Evolutionary conservation across 257 asterid species (phyloP).

Genomic region (Solanum corneliomulleri): DNA sequence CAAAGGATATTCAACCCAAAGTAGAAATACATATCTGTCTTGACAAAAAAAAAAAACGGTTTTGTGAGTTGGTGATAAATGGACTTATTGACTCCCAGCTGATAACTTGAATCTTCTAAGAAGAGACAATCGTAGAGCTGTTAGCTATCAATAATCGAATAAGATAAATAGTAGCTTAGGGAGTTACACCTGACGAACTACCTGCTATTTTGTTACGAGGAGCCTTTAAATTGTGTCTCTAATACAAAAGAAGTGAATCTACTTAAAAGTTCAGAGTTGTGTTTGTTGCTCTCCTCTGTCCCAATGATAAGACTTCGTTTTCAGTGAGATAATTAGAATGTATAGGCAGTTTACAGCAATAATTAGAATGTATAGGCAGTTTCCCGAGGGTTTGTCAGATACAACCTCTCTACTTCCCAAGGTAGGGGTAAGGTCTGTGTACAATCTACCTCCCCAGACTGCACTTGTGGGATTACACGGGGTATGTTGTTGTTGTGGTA

Average conservation of each 20-base stretch:
- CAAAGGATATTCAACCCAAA: background rate
- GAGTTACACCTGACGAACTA: background rate
- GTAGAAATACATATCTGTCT: background rate
- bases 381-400: background rate
- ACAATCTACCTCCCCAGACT: background rate
- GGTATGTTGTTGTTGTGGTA: background rate
- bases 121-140: background rate
- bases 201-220: background rate
- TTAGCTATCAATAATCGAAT: background rate
- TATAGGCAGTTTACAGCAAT: no score
- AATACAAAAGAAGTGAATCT: background rate
- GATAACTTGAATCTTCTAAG: background rate
- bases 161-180: background rate
- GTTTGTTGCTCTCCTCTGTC: background rate
- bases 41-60: background rate
- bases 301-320: background rate
- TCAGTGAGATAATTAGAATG: background rate
- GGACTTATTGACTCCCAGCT: background rate
- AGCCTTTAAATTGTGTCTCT: background rate
- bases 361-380: background rate
- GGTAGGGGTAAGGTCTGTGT: background rate
- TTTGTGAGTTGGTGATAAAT: background rate
- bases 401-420: background rate
- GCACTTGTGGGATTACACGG: background rate
- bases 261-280: background rate